phyloP scores from a whole-genome alignment of 2,329 filamentous ascomycete species.

The Capronia coronata region DNA sequence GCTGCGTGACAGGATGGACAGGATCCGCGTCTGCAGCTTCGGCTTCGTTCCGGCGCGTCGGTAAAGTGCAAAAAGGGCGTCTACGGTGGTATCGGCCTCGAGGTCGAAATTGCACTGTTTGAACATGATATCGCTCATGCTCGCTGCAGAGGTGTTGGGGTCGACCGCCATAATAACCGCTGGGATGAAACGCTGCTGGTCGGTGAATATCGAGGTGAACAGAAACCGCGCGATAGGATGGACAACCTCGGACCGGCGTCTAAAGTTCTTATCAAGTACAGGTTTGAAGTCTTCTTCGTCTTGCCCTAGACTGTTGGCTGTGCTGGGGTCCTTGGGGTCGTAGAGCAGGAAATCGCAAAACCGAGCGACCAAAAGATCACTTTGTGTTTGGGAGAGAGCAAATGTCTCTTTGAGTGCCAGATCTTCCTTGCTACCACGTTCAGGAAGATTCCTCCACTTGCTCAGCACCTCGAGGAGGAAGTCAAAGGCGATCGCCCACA shows the following conservation, averaged over 20 bases:
- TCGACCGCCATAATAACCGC: conserved; percentile 78
- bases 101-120: conserved; percentile 67
- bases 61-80: conserved; percentile 66
- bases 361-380: conserved; percentile 65
- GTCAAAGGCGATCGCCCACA: conserved; percentile 66
- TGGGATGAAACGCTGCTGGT: conserved; percentile 75
- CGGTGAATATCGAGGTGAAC: conserved; percentile 76
- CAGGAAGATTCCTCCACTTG: conserved; percentile 56
- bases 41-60: conserved; percentile 62
- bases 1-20: conserved; percentile 71
- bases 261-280: conserved; percentile 31
- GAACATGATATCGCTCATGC: conserved; percentile 81
- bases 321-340: conserved; percentile 39
- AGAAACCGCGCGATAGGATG: conserved; percentile 59
- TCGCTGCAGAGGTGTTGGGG: conserved; percentile 69
- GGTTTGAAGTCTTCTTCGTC: conserved; percentile 34
- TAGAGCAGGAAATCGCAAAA: conserved; percentile 72
- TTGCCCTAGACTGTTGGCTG: background rate
- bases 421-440: conserved; percentile 74
- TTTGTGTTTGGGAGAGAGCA: conserved; percentile 64
- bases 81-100: conserved; percentile 60
- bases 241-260: conserved; percentile 29
- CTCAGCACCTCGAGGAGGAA: conserved; percentile 70
- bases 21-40: conserved; percentile 68
- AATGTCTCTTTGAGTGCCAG: conserved; percentile 58